Conservation (phyloP, 768 basidiomycete genomes). For the Tremella yokohamensis region DNA sequence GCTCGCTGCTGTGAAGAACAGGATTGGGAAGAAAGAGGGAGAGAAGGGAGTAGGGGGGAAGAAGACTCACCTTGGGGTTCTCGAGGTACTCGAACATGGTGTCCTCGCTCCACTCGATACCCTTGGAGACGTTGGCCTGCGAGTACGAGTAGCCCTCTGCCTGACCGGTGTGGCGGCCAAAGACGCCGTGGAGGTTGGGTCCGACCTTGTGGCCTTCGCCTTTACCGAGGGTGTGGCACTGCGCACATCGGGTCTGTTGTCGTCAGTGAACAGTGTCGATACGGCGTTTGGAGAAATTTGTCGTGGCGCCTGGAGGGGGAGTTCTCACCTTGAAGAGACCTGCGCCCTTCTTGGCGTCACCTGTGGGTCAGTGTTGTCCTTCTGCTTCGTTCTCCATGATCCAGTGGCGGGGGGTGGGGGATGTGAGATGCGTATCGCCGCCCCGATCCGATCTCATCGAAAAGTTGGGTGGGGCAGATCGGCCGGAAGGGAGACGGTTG, state of each 20-base stretch:
- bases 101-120: conserved; percentile 72
- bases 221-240: conserved; percentile 79
- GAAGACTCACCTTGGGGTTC: conserved; percentile 68
- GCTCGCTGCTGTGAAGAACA: too few relatives aligned
- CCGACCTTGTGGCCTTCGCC: conserved; percentile 60
- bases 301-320: background rate
- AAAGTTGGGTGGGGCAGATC: too few relatives aligned
- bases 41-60: background rate
- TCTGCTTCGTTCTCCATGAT: too few relatives aligned
- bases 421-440: too few relatives aligned
- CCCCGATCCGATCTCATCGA: background rate
- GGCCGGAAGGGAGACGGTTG: too few relatives aligned
- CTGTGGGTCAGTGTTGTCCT: conserved; percentile 43
- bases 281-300: background rate
- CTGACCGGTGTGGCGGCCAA: conserved; percentile 67
- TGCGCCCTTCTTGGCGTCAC: conserved; percentile 87
- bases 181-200: conserved; percentile 86
- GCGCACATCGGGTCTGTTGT: conserved; percentile 51
- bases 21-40: background rate
- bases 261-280: conserved; percentile 45
- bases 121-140: conserved; percentile 93
- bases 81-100: conserved; percentile 81
- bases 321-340: conserved; percentile 87
- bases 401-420: too few relatives aligned
- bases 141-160: conserved; percentile 86